Percentiles rank a stretch among this genome's conserved stretches.
Conservation (phyloP, 2,329 filamentous ascomycete genomes). For the Penicillium sp. region DNA sequence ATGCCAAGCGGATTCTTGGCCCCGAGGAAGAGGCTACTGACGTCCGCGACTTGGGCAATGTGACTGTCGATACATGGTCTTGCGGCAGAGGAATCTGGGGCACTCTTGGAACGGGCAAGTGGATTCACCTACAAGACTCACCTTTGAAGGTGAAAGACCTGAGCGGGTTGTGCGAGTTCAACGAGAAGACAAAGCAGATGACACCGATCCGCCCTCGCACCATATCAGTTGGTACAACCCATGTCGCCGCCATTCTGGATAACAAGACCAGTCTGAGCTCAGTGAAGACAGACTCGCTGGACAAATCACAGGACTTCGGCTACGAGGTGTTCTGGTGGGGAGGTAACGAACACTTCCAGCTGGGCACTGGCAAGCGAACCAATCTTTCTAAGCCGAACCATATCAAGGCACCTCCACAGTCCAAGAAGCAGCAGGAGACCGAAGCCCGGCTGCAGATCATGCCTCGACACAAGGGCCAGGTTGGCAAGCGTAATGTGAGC, state of each 20-base stretch:
- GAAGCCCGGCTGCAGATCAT: conserved; percentile 78
- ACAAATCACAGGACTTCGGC: conserved; percentile 79
- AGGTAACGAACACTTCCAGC: conserved; percentile 88
- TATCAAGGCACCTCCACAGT: conserved; percentile 69
- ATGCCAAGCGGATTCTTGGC: conserved; percentile 62
- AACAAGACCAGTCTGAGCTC: conserved; percentile 71
- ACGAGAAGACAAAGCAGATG: conserved; percentile 66
- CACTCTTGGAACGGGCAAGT: conserved; percentile 77
- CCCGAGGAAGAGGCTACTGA: conserved; percentile 44
- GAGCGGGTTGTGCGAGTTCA: conserved; percentile 81
- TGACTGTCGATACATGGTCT: conserved; percentile 78
- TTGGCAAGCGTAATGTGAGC: conserved; percentile 68
- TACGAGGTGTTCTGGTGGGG: conserved; percentile 91
- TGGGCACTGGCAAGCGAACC: conserved; percentile 85
- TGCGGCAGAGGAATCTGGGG: conserved; percentile 85
- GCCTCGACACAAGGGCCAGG: conserved; percentile 66
- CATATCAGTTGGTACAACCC: conserved; percentile 74
- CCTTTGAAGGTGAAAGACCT: conserved; percentile 80
- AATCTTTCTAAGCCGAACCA: conserved; percentile 75
- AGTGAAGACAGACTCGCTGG: conserved; percentile 51
- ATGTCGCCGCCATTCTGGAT: conserved; percentile 77
- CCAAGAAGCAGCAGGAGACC: conserved; percentile 59
- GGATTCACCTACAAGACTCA: conserved; percentile 78
- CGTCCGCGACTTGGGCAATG: conserved; percentile 49
- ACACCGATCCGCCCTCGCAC: conserved; percentile 74